A percentile compares a stretch with the other conserved stretches of the same genome.
Conservation (phyloP, 805 yeast genomes). For the Ogataea corticis region DNA sequence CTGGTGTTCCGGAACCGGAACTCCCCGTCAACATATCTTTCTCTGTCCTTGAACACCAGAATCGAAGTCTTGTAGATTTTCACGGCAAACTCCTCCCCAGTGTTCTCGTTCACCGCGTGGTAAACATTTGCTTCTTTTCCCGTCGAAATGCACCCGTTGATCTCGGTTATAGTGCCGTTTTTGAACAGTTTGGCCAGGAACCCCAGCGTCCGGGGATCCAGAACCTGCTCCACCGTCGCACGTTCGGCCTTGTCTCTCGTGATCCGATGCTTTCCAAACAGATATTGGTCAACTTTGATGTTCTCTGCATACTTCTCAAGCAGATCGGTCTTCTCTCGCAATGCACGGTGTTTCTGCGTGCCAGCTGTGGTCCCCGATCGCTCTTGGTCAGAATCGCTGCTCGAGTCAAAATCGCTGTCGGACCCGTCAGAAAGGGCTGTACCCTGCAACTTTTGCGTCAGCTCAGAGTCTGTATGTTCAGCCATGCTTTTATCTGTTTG, state of each 20-base stretch:
- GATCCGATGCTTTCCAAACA: slow-evolving; percentile 54
- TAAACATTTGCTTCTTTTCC: slow-evolving; percentile 99
- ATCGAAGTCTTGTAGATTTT: slow-evolving; percentile 96
- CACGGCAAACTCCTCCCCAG: slow-evolving; percentile 71
- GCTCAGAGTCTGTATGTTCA: background rate
- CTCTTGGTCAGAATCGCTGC: background rate
- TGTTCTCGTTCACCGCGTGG: slow-evolving; percentile 58
- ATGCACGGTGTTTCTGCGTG: slow-evolving; percentile 9
- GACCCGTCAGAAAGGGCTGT: background rate
- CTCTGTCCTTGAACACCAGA: slow-evolving; percentile 94
- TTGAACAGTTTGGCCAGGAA: slow-evolving; percentile 80
- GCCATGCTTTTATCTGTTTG: background rate
- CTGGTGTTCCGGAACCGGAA: slow-evolving; percentile 86
- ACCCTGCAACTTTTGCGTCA: background rate
- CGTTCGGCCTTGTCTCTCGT: slow-evolving; percentile 85
- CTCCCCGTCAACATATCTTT: slow-evolving; percentile 95
- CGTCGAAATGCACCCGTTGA: slow-evolving; percentile 92
- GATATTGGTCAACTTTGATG: slow-evolving; percentile 63
- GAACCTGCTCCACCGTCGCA: slow-evolving; percentile 95
- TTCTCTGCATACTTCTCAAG: slow-evolving; percentile 63
- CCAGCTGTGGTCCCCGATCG: slow-evolving; percentile 3
- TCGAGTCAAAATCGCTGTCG: slow-evolving; percentile 3
- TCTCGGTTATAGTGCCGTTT: slow-evolving; percentile 78
- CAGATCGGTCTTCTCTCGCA: slow-evolving; percentile 46
- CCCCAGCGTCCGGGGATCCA: slow-evolving; percentile 90